Base-by-base conservation (phyloP, 1,284 basidiomycete genomes). In the Coniferiporia sulphurascens region DNA sequence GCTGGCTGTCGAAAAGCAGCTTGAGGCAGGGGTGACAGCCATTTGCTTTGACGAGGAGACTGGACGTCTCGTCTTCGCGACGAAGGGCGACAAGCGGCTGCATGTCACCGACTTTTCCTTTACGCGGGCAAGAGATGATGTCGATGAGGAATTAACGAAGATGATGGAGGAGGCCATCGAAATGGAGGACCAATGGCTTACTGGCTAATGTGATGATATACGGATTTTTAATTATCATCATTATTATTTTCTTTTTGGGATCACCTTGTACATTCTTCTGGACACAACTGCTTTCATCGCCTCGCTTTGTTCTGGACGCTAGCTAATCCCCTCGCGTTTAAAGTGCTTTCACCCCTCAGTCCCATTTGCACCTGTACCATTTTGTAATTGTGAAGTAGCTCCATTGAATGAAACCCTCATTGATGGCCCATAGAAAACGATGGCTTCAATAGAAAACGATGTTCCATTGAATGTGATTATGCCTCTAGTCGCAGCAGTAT, bases 11-110 rank as follows among this genome's bases (percentile, higher is more conserved):
- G 13, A 41, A 56, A 41, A 54, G 1, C 63, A 65, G 15, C 48
- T 74, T 56, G 51, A 60, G 17, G 27, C 60, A 4, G 71, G 71
- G 32, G 59, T 72, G 34, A 66, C 61, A 13, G 65, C 73, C 27
- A 67, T 76, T 35, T 71, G 73, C 10, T 78, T 77, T 76, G 78
- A 78, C 63, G 78, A 78, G 63, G 71, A 70, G 27, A 73, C 72
- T 1, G 78, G 78, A 7, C 68, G 77, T 6, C 66, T 78, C 8
- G 71, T 74, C 58, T 67, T 77, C 8, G 72, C 71, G 43, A 67
- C 66, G 19, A 67, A 68, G 10, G 64, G 67, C 2, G 68, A 72
- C 48, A 59, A 62, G 2, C 44, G 59, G 12, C 59, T 78, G 13
- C 64, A 67, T 41, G 71, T 79, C 52, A 65, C 74, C 43, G 78